Evolutionary conservation across 2,329 filamentous ascomycete genomes (phyloP), one percentile per base, ranked within the genome.

Genomic region (Lachnum nothofagi): DNA sequence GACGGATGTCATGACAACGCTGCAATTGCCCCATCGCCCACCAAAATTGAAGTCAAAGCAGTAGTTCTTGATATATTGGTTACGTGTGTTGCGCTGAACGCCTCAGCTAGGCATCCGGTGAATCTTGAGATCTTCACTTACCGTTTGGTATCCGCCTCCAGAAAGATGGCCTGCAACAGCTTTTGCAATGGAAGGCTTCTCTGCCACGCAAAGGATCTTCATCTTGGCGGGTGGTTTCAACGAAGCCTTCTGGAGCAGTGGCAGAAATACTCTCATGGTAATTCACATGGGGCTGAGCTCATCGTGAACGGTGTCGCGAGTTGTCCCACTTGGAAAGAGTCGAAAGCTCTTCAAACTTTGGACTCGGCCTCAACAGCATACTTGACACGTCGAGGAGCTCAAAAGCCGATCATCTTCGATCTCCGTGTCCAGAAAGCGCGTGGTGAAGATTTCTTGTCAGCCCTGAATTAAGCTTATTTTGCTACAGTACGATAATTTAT

Each of bases 101-200:
- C 10, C 35, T 43, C 49, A 54, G 44, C 40, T 23, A 49, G 10
- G 43, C 17, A 44, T 14, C 22, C 33, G 19, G 19, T 12, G n/a
- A 20, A n/a, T 20, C n/a, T 34, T 7, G 9, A 29, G 20, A 14
- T 12, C 5, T 34, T 10, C 3, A 53, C 83, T 68, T 69, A 94
- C 89, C 46, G 80, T 83, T 66, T 80, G 78, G 50, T 83, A 75
- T 16, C 73, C 72, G 41, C 88, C 88, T 42, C 93, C 91, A 25
- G 86, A 87, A 23, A 98, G 78, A 73, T 97, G 91, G 49, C 83
- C 80, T 33, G 93, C 88, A 42, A 98, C 91, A 31, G 91, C 90
- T 70, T 93, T 96, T 49, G 93, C 89, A 55, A 98, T 96, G 35
- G 91, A 95, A 29, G 90, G 90, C 76, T 98, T 91, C 68, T 91